Evolutionary conservation across 495 filamentous ascomycete species (phyloP), one percentile per base, ranked within the genome.

Genomic region (Penicillium angulare): DNA sequence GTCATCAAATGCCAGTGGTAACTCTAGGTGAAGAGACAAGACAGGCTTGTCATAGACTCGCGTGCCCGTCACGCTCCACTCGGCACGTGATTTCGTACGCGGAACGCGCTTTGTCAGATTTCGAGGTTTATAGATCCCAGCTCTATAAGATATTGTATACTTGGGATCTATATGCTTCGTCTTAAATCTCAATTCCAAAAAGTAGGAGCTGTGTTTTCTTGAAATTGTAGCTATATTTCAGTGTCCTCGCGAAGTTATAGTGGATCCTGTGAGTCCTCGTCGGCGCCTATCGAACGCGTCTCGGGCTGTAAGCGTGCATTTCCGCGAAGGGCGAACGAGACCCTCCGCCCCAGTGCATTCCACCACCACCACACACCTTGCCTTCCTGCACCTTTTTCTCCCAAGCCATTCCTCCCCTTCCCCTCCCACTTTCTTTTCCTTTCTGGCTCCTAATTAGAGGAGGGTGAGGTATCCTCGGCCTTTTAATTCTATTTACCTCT

Each of bases 201-300:
- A n/a, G n/a, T n/a, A n/a, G n/a, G n/a, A n/a, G n/a, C n/a, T n/a
- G n/a, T n/a, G 13, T 31, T 1, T 2, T 2, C 13, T 31, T 31
- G 8, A 6, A 31, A 31, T 12, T 2, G 27, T 24, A 29, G 17
- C 7, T 34, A 10, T 44, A 21, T 21, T 20, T n/a, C 12, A 3
- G 29, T 32, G 27, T n/a, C 16, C 16, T 22, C 47, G 57, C 50
- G 55, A 64, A 50, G 47, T 34, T 40, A 46, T 53, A 59, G 68
- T 73, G 69, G 66, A 69, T 65, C 55, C 63, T 64, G 65, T 72
- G 66, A 65, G 67, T 59, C 53, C 63, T 69, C 63, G 57, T 60
- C 64, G 70, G 68, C 68, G 69, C 64, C 68, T 73, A 69, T 68
- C 63, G 68, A 73, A 75, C 72, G 72, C 72, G 72, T 75, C 71